Percentiles rank a stretch among this genome's conserved stretches.
phyloP scores from a whole-genome alignment of 2,329 filamentous ascomycete genomes.

The Plectosphaerella sp. region DNA sequence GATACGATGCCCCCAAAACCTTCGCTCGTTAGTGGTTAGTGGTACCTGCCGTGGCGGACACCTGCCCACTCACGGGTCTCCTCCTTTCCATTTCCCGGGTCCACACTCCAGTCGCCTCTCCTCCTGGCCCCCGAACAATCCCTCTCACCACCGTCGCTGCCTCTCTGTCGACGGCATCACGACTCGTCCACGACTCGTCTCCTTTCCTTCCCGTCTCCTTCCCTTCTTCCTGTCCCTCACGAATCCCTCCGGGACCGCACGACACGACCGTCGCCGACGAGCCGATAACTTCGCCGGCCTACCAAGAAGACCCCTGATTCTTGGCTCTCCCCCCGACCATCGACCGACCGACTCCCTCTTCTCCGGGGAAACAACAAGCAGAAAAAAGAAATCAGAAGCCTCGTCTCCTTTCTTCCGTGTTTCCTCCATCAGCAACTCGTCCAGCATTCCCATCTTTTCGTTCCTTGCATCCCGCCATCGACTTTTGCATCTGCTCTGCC shows the following conservation, averaged over 20 bases:
- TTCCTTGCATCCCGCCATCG: neutral
- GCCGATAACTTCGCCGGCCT: neutral
- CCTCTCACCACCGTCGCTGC: conserved; percentile 5
- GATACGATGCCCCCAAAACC: conserved; percentile 1
- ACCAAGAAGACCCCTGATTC: neutral
- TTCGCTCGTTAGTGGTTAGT: neutral
- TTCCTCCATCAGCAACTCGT: neutral
- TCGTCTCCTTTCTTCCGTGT: neutral
- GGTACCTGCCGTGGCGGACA: too few relatives aligned
- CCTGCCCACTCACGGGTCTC: conserved; percentile 14
- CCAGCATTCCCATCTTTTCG: neutral
- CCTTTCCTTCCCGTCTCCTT: conserved; percentile 13
- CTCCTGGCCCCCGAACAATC: neutral
- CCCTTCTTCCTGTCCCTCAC: conserved; percentile 16
- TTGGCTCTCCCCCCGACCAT: neutral
- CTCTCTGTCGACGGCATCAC: neutral
- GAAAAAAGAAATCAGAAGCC: conserved; percentile 4
- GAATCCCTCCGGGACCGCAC: conserved; percentile 10
- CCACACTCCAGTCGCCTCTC: conserved; percentile 4
- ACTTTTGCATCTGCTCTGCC: neutral
- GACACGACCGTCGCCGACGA: neutral
- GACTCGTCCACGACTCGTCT: conserved; percentile 4
- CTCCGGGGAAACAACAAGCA: neutral
- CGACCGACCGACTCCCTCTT: neutral
- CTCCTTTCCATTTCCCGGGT: conserved; percentile 3